These are phyloP conservation scores for Carex scoparia DNA, from an alignment of 176 grass and related monocot genomes.

Conservation along the genomic window DNA sequence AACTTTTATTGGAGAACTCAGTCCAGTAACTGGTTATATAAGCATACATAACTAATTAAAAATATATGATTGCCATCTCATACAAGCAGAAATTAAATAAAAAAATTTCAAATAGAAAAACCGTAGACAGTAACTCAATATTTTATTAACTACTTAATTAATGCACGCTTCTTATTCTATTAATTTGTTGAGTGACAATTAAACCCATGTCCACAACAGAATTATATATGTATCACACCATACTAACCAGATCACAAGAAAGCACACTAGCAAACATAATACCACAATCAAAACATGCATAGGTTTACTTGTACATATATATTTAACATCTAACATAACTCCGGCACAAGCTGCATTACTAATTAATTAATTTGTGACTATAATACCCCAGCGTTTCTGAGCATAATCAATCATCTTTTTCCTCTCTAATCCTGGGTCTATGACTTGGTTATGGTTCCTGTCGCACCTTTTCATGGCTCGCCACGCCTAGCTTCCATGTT, in stretches of 20 bases:
- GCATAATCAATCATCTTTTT: too few species aligned
- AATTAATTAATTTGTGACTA: not conserved
- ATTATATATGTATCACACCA: not conserved
- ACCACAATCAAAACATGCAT: not conserved
- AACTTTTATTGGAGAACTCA: not conserved
- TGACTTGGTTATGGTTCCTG: not conserved
- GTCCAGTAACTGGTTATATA: not conserved
- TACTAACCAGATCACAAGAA: not conserved
- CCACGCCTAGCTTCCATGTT: conserved; percentile 23
- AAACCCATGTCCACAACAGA: not conserved
- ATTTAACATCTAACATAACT: too few species aligned
- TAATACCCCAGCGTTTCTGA: too few species aligned
- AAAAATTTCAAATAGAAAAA: not conserved
- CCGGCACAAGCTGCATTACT: too few species aligned
- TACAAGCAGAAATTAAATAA: not conserved
- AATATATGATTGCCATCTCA: not conserved
- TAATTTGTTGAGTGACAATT: not conserved
- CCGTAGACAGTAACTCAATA: not conserved
- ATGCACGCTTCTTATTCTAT: not conserved
- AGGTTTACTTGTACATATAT: not conserved
- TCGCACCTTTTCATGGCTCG: not conserved
- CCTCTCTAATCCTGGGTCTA: too few species aligned
- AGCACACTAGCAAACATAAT: not conserved
- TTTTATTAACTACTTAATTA: not conserved
- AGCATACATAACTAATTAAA: not conserved